Base-by-base conservation (phyloP, 805 yeast species). In the Jamesozyma lodderae region DNA sequence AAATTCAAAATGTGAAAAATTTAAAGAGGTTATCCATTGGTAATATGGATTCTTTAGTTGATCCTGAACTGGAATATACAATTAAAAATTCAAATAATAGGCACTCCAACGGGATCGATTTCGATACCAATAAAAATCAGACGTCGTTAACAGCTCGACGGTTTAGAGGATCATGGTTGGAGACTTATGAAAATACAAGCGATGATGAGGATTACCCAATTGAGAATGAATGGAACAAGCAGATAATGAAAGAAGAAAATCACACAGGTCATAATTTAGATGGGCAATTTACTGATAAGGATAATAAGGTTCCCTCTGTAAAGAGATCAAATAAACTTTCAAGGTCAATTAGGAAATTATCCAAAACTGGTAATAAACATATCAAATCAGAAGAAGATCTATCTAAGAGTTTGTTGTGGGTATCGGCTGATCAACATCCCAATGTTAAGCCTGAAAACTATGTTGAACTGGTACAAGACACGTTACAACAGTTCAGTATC, bases 341-440 rank as follows among this genome's bases (percentile, higher is more conserved):
- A 14, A 14, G 20, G 2, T 16, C 23, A 22, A 6, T 15, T 4
- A 33, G 36, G 25, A 24, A 33, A 25, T 23, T 24, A 24, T 23
- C 23, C 14, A 6, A 4, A 6, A 9, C 31, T 6, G n/a, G n/a
- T 17, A n/a, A 18, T 17, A 15, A 19, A 15, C 8, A 25, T 20
- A 21, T 29, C 6, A 8, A n/a, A 14, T 22, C 26, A 10, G 31
- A 35, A 23, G 32, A 36, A 4, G 35, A 29, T n/a, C n/a, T 38
- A 23, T 62, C 72, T n/a, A 69, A 71, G 27, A 65, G 73, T 39
- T 62, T 82, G 24, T 63, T 90, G 36, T 90, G 97, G 97, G 96
- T 90, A 1, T 96, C 97, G 0, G 97, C 97, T 1, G 77, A 76
- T 42, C 69, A 85, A 22, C 97, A 90, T 54, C 97, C 97, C 1